phyloP scores from a whole-genome alignment of 2,329 filamentous ascomycete species.

The Bipolaris cookei region DNA sequence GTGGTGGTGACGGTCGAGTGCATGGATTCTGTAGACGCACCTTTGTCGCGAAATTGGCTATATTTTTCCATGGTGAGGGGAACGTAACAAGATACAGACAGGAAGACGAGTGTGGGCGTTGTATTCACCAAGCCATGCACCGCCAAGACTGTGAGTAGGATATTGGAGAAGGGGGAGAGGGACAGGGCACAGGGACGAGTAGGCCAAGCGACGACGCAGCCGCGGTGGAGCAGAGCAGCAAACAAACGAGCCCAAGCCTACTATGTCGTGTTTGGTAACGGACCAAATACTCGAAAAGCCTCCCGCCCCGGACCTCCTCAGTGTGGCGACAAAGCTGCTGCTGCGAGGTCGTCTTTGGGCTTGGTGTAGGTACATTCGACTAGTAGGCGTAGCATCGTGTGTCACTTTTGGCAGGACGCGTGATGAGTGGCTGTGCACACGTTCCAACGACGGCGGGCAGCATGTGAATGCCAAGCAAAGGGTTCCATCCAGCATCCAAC shows the following conservation, averaged over 20 bases:
- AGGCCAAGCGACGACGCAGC: conserved; percentile 9
- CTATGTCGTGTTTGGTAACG: not conserved
- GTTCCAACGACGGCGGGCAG: conserved; percentile 2
- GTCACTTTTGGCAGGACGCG: conserved; percentile 24
- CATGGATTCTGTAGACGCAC: conserved; percentile 52
- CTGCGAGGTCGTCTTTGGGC: conserved; percentile 5
- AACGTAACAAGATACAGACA: not conserved
- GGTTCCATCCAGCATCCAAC: conserved; percentile 8
- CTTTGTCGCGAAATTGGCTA: conserved; percentile 89
- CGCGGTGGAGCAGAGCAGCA: conserved; percentile 1
- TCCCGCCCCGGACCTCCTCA: not conserved
- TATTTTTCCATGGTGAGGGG: conserved; percentile 81
- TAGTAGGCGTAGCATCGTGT: conserved; percentile 7
- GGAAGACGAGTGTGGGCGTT: conserved; percentile 11
- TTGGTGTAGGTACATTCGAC: not conserved
- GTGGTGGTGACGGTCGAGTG: not conserved
- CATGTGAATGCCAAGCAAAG: conserved; percentile 38
- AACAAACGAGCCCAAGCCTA: not conserved
- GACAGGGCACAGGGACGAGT: not conserved
- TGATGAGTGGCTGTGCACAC: conserved; percentile 24
- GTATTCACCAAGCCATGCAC: conserved; percentile 32
- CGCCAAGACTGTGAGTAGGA: conserved; percentile 3
- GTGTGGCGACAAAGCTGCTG: conserved; percentile 14
- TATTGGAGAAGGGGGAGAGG: not conserved
- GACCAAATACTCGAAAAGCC: not conserved